Evolutionary conservation across 305 asterid species (phyloP).

Genomic region (Fraxinus baroniana): DNA sequence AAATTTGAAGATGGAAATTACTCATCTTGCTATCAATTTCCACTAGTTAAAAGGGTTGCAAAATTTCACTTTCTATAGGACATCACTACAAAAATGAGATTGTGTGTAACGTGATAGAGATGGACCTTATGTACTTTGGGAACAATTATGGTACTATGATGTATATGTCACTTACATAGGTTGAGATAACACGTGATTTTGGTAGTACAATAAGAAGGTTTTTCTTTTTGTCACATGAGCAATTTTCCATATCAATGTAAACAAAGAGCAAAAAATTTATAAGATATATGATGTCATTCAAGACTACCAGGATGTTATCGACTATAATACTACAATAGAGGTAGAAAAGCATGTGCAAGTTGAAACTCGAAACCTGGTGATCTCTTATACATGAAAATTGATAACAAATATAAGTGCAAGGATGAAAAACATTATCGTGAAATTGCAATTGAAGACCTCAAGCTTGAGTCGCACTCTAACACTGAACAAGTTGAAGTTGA

Average conservation of each 20-base stretch:
- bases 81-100: background rate
- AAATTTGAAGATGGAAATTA: background rate
- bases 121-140: background rate
- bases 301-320: background rate
- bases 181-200: background rate
- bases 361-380: background rate
- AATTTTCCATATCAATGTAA: background rate
- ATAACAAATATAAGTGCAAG: background rate
- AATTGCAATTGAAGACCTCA: background rate
- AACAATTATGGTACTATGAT: background rate
- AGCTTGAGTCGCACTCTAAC: background rate
- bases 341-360: background rate
- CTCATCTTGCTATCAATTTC: background rate
- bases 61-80: background rate
- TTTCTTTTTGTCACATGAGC: background rate
- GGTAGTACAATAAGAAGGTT: background rate
- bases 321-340: background rate
- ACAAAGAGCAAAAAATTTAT: background rate
- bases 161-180: background rate
- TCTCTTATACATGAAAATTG: background rate
- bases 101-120: background rate
- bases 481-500: background rate
- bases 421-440: background rate
- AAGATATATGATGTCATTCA: background rate
- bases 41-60: background rate